Evolutionary conservation across 257 asterid genomes (phyloP), one percentile per base, ranked within the genome.

Genomic region (Coffea eugenioides): DNA sequence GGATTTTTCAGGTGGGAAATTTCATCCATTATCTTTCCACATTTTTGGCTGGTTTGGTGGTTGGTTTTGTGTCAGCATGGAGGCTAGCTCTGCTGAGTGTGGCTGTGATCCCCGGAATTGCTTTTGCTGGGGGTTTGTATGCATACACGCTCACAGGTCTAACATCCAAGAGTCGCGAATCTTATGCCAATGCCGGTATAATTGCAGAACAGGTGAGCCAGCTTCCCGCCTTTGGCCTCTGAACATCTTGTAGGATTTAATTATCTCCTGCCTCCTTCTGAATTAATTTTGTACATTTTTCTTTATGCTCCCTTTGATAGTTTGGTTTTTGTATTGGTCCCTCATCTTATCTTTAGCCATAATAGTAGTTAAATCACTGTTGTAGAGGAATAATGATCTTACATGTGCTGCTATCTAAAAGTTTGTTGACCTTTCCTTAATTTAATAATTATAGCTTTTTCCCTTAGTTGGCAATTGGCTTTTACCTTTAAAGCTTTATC

Each of bases 31-130:
- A 96, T 86, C 97, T 94, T 15, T 96, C 99, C 18, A 96, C 99
- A 0, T 96, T 96, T 80, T 82, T 94, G 97, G 98, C 99, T 67
- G 99, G 99, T 41, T 85, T 96, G 89, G 99, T 92, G 87, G 99
- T 96, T 69, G 99, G 99, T 83, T 96, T 96, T 76, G 98, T 96
- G 82, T 89, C 98, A 39, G 98, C 98, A 51, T 96, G 99, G 99
- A 85, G 87, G 92, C 89, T 96, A 45, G 99, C 99, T 34, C 88
- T 94, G 39, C 95, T 96, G 51, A 96, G 99, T 78, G 97, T 96
- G 88, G 99, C 99, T 11, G 97, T 96, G 74, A 96, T 96, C 81
- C 99, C 98, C 0, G 99, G 98, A 18, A 96, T 96, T 25, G 99
- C 98, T 48, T 96, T 96, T 82, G 98, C 99, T 7, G 99, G 99